Conservation (phyloP, 495 filamentous ascomycete genomes). For the Podospora sp. region DNA sequence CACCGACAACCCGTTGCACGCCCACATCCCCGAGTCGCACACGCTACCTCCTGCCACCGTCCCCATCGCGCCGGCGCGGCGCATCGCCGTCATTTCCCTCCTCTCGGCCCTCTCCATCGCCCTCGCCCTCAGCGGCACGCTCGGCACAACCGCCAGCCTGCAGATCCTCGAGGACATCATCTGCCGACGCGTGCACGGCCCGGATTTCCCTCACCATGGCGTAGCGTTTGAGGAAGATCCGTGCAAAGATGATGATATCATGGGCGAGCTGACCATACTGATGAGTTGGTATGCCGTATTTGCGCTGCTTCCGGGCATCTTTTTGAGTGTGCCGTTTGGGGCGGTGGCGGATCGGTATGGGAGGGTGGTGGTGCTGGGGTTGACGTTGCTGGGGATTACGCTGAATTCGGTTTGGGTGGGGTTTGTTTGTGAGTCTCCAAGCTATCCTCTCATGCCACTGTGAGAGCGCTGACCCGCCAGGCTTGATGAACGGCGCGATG, state of each 20-base stretch:
- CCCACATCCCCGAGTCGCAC: conserved; percentile 5
- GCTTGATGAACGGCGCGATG: not conserved
- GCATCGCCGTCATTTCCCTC: not conserved
- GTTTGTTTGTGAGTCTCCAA: conserved; percentile 14
- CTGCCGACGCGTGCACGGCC: conserved; percentile 8
- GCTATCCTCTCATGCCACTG: too few species aligned
- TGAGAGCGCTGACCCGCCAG: not conserved
- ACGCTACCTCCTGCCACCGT: conserved; percentile 1
- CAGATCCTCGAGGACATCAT: conserved; percentile 13
- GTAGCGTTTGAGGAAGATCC: not conserved
- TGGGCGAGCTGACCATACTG: not conserved
- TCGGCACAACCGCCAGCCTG: not conserved
- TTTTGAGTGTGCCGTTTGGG: conserved; percentile 10
- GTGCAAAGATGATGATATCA: conserved; percentile 10
- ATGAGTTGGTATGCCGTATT: conserved; percentile 2
- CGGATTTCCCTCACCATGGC: not conserved
- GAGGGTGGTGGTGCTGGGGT: not conserved
- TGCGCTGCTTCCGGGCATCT: not conserved
- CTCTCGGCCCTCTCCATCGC: not conserved
- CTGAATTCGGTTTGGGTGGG: not conserved
- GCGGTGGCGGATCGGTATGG: conserved; percentile 14
- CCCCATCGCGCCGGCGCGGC: not conserved
- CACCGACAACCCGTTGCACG: not conserved
- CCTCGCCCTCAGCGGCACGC: not conserved
- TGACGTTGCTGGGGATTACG: conserved; percentile 5